phyloP scores from a whole-genome alignment of 345 rosid species.

The Dovyalis caffra region DNA sequence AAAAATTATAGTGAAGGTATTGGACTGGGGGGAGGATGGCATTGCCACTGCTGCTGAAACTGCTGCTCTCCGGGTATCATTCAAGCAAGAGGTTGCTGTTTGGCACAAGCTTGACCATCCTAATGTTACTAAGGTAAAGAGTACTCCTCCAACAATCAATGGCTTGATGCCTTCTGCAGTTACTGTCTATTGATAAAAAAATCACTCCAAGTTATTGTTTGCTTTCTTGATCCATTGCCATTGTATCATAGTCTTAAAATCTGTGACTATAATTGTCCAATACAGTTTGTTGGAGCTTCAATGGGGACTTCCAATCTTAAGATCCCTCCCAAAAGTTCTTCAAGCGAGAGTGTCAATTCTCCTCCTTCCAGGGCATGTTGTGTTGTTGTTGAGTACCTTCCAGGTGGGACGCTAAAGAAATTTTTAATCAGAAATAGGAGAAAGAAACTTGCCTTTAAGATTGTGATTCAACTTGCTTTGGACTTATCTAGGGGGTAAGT shows the following conservation, averaged over 20 bases:
- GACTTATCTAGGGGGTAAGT: conserved; percentile 40
- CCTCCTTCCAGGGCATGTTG: conserved; percentile 33
- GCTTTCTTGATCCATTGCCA: background rate
- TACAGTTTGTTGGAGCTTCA: conserved; percentile 38
- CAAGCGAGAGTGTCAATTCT: conserved; percentile 10
- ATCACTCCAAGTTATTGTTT: background rate
- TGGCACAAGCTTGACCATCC: conserved; percentile 36
- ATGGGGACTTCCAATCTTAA: conserved; percentile 39
- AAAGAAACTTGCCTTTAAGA: conserved; percentile 37
- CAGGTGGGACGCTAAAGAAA: conserved; percentile 37
- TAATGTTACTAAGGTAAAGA: conserved; percentile 30
- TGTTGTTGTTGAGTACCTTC: conserved; percentile 37
- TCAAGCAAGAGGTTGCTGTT: conserved; percentile 38
- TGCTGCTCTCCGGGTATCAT: conserved; percentile 33
- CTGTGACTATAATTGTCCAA: conserved; percentile 7
- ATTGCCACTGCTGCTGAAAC: conserved; percentile 35
- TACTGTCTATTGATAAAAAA: background rate
- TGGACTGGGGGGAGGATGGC: conserved; percentile 40
- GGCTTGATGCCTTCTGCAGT: background rate
- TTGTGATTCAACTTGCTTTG: conserved; percentile 39
- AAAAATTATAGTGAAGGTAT: conserved; percentile 26
- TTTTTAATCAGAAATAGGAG: conserved; percentile 37
- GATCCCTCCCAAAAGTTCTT: conserved; percentile 21
- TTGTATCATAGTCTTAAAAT: background rate
- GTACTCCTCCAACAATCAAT: background rate